Evolutionary conservation across 2,329 filamentous ascomycete genomes (phyloP).

Genomic region (Cladosporium oxysporum): DNA sequence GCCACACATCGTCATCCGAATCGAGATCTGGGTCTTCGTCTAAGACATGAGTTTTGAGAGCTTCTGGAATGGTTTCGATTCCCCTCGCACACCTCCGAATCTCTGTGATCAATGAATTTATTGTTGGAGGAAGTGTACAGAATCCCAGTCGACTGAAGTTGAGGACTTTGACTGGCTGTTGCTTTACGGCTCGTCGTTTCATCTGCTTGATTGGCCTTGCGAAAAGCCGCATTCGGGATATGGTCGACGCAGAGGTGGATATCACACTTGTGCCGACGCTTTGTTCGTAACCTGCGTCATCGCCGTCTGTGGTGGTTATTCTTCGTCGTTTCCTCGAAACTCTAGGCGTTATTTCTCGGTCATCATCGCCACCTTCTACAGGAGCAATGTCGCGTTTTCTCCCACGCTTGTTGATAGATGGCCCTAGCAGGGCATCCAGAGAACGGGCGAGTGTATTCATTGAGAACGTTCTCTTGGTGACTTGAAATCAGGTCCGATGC

Average conservation of each 20-base stretch:
- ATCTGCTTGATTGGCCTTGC: background rate
- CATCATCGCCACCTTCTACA: background rate
- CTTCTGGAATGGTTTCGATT: background rate
- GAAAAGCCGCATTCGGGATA: background rate
- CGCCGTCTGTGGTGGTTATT: background rate
- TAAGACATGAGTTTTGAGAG: background rate
- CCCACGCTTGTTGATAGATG: background rate
- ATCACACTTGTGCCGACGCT: background rate
- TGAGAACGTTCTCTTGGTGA: background rate
- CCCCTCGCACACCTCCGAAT: background rate
- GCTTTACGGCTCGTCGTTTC: background rate
- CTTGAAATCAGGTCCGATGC: background rate
- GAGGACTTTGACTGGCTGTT: background rate
- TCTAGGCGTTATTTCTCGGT: background rate
- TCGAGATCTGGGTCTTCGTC: background rate
- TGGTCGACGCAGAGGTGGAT: background rate
- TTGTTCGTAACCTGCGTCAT: background rate
- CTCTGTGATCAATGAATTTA: background rate
- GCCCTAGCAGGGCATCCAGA: background rate
- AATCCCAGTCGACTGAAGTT: constrained; percentile 3
- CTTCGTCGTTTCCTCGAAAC: background rate
- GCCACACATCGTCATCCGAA: constrained; percentile 3
- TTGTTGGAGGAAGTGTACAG: background rate
- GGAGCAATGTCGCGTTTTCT: background rate
- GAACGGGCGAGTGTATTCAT: constrained; percentile 2